phyloP scores from a whole-genome alignment of 805 yeast species.

The Candida vaughaniae region DNA sequence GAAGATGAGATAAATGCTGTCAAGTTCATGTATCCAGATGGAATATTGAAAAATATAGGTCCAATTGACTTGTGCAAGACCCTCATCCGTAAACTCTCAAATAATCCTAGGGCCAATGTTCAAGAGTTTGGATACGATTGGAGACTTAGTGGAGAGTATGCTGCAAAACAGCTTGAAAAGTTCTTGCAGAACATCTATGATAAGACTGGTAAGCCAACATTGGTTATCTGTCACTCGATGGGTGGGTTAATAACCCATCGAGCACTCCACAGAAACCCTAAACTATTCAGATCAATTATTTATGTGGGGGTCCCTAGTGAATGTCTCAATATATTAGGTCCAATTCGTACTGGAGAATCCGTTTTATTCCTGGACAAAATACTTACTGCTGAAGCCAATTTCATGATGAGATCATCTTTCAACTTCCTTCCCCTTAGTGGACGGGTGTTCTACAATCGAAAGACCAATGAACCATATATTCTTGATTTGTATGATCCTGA shows the following conservation, averaged over 20 bases:
- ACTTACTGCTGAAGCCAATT: constrained; percentile 76
- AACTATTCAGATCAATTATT: constrained; percentile 67
- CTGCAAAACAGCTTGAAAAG: constrained; percentile 51
- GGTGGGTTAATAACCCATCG: constrained; percentile 88
- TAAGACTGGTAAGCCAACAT: constrained; percentile 54
- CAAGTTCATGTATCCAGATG: constrained; percentile 62
- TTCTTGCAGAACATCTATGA: constrained; percentile 46
- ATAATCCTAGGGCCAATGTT: constrained; percentile 59
- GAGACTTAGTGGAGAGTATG: constrained; percentile 69
- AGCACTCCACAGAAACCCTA: constrained; percentile 66
- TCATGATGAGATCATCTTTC: constrained; percentile 84
- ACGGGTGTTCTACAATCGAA: constrained; percentile 63
- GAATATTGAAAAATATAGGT: constrained; percentile 77
- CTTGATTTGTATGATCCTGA: constrained; percentile 79
- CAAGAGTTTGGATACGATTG: constrained; percentile 91
- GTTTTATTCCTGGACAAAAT: constrained; percentile 73
- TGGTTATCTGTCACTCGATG: constrained; percentile 89
- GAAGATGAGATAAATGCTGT: constrained; percentile 64
- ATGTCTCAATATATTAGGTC: constrained; percentile 85
- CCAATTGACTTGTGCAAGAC: constrained; percentile 77
- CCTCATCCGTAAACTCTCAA: constrained; percentile 51
- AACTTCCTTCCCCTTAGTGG: constrained; percentile 77
- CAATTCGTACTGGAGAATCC: constrained; percentile 77
- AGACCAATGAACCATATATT: constrained; percentile 56
- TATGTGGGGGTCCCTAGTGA: constrained; percentile 85